Conservation (phyloP, 805 yeast genomes). For the Metschnikowia noctiluminum region DNA sequence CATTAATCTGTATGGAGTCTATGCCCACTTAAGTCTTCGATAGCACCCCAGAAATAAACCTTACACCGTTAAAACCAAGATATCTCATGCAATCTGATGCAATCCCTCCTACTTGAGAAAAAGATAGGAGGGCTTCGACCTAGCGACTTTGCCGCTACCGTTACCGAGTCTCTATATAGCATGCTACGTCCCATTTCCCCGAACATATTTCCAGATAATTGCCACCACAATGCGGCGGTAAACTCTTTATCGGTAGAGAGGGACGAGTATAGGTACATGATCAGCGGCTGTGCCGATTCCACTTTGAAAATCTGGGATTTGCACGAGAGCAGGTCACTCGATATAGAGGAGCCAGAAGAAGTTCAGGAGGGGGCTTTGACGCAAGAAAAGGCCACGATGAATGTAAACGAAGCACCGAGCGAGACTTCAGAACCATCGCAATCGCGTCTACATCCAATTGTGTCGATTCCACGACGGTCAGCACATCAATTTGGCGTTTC, state of each 20-base stretch:
- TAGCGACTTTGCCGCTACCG: conserved; percentile 32
- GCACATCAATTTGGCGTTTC: conserved; percentile 74
- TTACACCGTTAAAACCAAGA: no score
- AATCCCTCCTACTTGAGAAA: conserved; percentile 37
- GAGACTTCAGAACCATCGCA: background rate
- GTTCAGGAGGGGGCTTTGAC: background rate
- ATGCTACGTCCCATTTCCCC: conserved; percentile 23
- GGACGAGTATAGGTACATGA: conserved; percentile 41
- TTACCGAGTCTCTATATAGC: conserved; percentile 37
- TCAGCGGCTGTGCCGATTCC: conserved; percentile 76
- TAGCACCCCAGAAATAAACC: no score
- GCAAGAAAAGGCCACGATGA: conserved; percentile 1
- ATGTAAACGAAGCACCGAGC: conserved; percentile 16
- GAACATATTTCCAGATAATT: conserved; percentile 37
- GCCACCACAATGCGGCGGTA: conserved; percentile 51
- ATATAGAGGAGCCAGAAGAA: conserved; percentile 9
- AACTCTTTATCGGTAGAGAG: conserved; percentile 59
- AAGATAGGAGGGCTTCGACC: conserved; percentile 26
- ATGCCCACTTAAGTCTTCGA: no score
- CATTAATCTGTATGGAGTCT: no score
- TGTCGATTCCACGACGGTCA: conserved; percentile 35
- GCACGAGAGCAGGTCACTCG: conserved; percentile 11
- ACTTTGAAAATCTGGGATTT: conserved; percentile 67
- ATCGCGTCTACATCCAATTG: conserved; percentile 19
- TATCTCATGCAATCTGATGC: conserved; percentile 24